A percentile compares a stretch with the other conserved stretches of the same genome.
These are phyloP conservation scores for Amanita phalloides DNA, from an alignment of 768 basidiomycete species.

Conservation along the genomic window DNA sequence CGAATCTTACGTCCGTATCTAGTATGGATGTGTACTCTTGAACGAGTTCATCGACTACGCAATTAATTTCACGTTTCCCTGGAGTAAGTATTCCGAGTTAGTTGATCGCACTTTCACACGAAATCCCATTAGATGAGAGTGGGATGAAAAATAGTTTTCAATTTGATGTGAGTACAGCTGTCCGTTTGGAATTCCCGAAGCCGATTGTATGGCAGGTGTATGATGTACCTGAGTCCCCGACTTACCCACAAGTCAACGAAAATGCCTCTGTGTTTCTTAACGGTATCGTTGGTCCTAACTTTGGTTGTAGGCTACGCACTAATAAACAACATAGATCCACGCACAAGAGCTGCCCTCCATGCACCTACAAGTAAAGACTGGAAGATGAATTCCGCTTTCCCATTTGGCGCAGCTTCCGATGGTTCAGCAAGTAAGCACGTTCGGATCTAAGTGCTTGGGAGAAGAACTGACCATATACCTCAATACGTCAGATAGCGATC, in stretches of 20 bases:
- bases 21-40: slow-evolving; percentile 58
- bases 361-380: slow-evolving; percentile 52
- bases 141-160: slow-evolving; percentile 19
- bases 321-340: slow-evolving; percentile 29
- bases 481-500: slow-evolving; percentile 19
- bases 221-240: slow-evolving; percentile 44
- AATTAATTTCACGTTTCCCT: slow-evolving; percentile 59
- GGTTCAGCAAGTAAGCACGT: slow-evolving; percentile 5
- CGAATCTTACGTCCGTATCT: slow-evolving; percentile 4
- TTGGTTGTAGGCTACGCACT: not conserved
- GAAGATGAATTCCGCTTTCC: slow-evolving; percentile 23
- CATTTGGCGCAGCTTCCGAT: slow-evolving; percentile 2
- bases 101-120: not conserved
- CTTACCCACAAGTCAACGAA: slow-evolving; percentile 31
- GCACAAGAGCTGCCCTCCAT: slow-evolving; percentile 50
- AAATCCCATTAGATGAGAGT: slow-evolving; percentile 13
- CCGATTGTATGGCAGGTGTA: slow-evolving; percentile 26
- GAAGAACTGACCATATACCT: slow-evolving; percentile 16
- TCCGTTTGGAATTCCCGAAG: not conserved
- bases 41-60: slow-evolving; percentile 66
- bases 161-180: slow-evolving; percentile 23
- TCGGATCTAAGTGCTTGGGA: slow-evolving; percentile 16
- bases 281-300: slow-evolving; percentile 23
- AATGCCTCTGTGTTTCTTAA: slow-evolving; percentile 55
- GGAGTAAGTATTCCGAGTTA: slow-evolving; percentile 27